Conservation (phyloP, 2,329 filamentous ascomycete species). For the Aspergillus caelatus region DNA sequence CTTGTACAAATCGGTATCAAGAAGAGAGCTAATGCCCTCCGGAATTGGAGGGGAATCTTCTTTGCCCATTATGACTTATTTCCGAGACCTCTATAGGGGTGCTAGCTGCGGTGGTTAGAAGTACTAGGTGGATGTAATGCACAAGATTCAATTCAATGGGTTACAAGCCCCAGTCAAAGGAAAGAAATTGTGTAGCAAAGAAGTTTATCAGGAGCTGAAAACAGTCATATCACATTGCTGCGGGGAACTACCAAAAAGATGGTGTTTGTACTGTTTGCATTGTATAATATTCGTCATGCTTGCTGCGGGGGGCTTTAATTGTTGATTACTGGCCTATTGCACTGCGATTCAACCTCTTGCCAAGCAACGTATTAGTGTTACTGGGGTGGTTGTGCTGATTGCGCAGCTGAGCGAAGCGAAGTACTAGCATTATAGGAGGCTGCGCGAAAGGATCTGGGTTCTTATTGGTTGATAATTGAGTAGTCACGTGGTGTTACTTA, state of each 20-base stretch:
- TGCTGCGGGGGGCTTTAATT: not conserved
- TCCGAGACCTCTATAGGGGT: not conserved
- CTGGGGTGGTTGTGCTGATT: not conserved
- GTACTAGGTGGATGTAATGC: no score
- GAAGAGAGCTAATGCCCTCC: constrained; percentile 78
- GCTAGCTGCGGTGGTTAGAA: not conserved
- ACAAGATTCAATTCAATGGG: not conserved
- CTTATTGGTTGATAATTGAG: no score
- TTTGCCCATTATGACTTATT: constrained; percentile 29
- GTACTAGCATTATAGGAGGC: no score
- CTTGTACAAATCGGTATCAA: constrained; percentile 90
- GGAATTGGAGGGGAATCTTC: constrained; percentile 38
- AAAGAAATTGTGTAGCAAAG: not conserved
- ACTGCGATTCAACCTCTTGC: not conserved
- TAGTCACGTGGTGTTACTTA: no score
- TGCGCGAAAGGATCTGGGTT: no score
- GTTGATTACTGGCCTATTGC: not conserved
- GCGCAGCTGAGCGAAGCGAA: no score
- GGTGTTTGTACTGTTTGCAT: constrained; percentile 28
- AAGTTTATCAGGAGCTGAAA: constrained; percentile 7
- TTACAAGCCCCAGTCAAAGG: not conserved
- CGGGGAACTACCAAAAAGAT: constrained; percentile 11
- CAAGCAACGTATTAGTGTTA: not conserved
- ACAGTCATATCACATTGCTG: not conserved
- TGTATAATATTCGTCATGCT: not conserved